These are phyloP conservation scores for Epithele typhae DNA, from an alignment of 768 basidiomycete genomes.

Conservation along the genomic window DNA sequence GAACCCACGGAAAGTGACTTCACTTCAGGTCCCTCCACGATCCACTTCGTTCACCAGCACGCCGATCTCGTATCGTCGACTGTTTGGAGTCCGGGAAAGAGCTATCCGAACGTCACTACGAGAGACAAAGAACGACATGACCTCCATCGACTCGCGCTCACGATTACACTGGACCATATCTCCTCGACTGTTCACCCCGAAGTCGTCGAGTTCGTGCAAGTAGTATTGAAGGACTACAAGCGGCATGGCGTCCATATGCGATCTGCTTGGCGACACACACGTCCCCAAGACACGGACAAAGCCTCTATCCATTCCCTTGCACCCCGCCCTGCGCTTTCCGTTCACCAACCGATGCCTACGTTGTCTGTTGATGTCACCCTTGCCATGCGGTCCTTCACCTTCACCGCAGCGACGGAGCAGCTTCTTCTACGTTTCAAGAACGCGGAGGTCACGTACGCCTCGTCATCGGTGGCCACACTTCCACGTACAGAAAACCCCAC, in stretches of 20 bases:
- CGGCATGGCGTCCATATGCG: conserved; percentile 2
- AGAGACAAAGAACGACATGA: conserved; percentile 1
- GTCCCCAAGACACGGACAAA: background rate
- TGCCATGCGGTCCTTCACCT: conserved; percentile 38
- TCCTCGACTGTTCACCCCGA: conserved; percentile 11
- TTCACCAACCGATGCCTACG: conserved; percentile 5
- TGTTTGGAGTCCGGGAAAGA: conserved; percentile 1
- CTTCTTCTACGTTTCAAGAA: conserved; percentile 59
- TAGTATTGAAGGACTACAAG: conserved; percentile 6
- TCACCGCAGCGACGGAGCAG: conserved; percentile 70
- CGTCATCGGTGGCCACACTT: conserved; percentile 28
- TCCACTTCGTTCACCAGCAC: background rate
- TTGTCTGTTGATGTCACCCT: conserved; percentile 36
- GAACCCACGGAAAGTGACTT: conserved; percentile 7
- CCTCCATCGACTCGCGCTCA: conserved; percentile 3
- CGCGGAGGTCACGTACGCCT: conserved; percentile 34
- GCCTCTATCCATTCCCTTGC: background rate
- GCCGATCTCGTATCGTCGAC: conserved; percentile 1
- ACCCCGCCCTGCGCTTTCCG: background rate
- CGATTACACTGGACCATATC: conserved; percentile 7
- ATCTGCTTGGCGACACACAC: background rate
- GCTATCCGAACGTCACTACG: background rate
- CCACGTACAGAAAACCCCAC: conserved; percentile 9
- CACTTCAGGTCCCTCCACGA: conserved; percentile 1
- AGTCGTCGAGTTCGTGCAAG: conserved; percentile 11